These are phyloP conservation scores for Ilyonectria destructans DNA, from an alignment of 2,329 filamentous ascomycete species.

Conservation along the genomic window DNA sequence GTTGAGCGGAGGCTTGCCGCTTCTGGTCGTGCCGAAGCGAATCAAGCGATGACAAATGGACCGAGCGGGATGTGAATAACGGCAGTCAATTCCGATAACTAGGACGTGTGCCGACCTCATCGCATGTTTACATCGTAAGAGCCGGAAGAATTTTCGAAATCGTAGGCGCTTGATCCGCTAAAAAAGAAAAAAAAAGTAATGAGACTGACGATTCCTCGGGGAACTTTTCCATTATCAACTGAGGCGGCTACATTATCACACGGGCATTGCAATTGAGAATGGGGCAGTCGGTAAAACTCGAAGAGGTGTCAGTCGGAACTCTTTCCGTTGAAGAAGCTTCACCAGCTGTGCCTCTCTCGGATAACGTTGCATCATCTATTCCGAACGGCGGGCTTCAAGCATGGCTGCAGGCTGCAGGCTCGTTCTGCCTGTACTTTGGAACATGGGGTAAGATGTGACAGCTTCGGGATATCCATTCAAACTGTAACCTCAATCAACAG, in stretches of 20 bases:
- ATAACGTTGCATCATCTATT: not conserved
- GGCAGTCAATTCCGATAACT: not conserved
- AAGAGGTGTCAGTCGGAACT: slow-evolving; percentile 9
- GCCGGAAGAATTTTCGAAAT: not conserved
- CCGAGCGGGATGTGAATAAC: slow-evolving; percentile 19
- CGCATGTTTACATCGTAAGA: not conserved
- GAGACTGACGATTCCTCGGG: not conserved
- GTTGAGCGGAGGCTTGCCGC: slow-evolving; percentile 12
- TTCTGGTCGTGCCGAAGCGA: slow-evolving; percentile 1
- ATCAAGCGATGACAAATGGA: slow-evolving; percentile 15
- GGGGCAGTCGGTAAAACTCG: not conserved
- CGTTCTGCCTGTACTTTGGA: slow-evolving; percentile 45
- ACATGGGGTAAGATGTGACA: slow-evolving; percentile 43
- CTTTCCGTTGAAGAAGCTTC: not conserved
- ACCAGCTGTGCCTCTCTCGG: not conserved
- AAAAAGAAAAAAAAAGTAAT: not conserved
- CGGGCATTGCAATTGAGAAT: not conserved
- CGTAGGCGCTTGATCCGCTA: not conserved
- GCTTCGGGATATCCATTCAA: not conserved
- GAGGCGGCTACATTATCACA: not conserved
- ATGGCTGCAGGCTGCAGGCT: slow-evolving; percentile 45
- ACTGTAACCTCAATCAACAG: not conserved
- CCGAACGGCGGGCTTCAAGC: slow-evolving; percentile 40
- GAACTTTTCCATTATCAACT: not conserved
- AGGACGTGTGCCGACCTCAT: not conserved